Evolutionary conservation across 208 protist species (phyloP).

Genomic region (Naegleria lovaniensis): DNA sequence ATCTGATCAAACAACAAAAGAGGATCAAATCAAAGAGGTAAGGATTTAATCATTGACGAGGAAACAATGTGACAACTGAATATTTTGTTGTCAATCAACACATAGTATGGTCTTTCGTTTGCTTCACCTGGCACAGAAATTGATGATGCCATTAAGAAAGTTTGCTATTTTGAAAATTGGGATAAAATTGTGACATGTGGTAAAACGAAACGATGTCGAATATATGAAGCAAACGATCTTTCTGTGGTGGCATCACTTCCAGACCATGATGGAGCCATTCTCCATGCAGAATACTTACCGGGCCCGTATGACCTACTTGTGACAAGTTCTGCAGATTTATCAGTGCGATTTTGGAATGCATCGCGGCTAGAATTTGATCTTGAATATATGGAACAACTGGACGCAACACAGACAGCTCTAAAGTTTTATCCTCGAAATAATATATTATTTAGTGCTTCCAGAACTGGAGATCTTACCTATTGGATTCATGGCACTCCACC

Average conservation of each 20-base stretch:
- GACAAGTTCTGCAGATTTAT: slow-evolving; percentile 17
- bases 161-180: slow-evolving; percentile 17
- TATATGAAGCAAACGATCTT: neutral
- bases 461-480: neutral
- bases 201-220: slow-evolving; percentile 14
- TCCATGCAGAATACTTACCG: slow-evolving; percentile 24
- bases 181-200: slow-evolving; percentile 23
- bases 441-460: neutral
- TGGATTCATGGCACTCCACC: neutral
- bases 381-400: neutral
- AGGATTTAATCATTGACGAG: neutral
- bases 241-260: neutral
- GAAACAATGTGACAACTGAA: too few relatives aligned
- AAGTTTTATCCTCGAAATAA: neutral
- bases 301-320: neutral
- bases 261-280: slow-evolving; percentile 12
- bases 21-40: slow-evolving; percentile 7
- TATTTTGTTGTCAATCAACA: too few relatives aligned
- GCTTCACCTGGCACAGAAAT: neutral
- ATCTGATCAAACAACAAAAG: neutral
- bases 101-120: neutral
- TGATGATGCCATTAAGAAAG: slow-evolving; percentile 14
- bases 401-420: neutral
- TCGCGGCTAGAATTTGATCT: neutral
- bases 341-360: neutral